Conservation (phyloP, 1,284 basidiomycete species). For the Heimioporus punctisporus region DNA sequence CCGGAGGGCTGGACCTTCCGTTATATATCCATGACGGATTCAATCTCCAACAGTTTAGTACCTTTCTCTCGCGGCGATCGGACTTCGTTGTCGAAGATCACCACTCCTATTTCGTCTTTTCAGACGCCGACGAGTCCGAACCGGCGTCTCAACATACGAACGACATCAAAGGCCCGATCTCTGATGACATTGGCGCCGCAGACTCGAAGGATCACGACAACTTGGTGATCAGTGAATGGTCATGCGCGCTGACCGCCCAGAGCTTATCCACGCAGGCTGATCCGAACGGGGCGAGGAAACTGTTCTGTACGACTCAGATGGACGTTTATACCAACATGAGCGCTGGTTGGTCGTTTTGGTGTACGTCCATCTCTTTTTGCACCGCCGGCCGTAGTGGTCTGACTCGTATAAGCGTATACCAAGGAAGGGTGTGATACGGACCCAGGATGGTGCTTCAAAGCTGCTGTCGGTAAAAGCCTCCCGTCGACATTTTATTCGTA, state of each 20-base stretch:
- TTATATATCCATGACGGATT: constrained; percentile 82
- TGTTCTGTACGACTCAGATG: constrained; percentile 68
- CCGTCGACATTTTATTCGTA: constrained; percentile 63
- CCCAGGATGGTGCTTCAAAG: constrained; percentile 69
- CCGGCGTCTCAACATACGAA: constrained; percentile 51
- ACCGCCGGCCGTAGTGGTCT: not conserved
- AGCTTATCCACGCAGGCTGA: constrained; percentile 55
- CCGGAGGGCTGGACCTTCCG: constrained; percentile 46
- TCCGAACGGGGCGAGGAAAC: constrained; percentile 44
- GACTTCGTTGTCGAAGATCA: constrained; percentile 82
- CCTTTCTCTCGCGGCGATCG: constrained; percentile 52
- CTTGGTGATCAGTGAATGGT: constrained; percentile 74
- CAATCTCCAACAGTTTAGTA: constrained; percentile 56
- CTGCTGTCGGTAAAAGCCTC: constrained; percentile 56
- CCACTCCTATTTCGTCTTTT: constrained; percentile 77
- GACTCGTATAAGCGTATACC: constrained; percentile 37
- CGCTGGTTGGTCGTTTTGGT: constrained; percentile 79
- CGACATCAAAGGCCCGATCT: constrained; percentile 47
- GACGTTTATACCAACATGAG: constrained; percentile 60
- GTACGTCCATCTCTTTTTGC: too few relatives aligned
- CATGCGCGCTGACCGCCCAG: constrained; percentile 64
- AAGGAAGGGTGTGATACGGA: constrained; percentile 64
- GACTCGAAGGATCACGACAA: constrained; percentile 52
- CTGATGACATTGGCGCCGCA: constrained; percentile 40
- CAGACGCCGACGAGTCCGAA: constrained; percentile 45